Evolutionary conservation across 2,329 filamentous ascomycete species (phyloP).

Genomic region (Alternaria alternata): DNA sequence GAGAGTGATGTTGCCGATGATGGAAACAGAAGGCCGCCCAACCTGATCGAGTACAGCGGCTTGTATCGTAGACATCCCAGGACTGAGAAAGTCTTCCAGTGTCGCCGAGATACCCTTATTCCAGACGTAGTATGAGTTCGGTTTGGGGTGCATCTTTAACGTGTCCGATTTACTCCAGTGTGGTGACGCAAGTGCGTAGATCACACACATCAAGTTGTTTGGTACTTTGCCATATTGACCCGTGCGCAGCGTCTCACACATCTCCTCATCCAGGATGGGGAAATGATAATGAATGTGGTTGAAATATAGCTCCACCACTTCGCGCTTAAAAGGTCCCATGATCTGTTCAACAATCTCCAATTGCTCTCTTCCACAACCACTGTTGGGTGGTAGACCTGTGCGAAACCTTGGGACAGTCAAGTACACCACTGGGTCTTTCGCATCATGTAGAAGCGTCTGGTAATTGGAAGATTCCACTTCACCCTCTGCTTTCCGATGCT

Average conservation of each 20-base stretch:
- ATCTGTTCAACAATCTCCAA: conserved; percentile 54
- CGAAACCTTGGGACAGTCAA: conserved; percentile 60
- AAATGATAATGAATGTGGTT: conserved; percentile 49
- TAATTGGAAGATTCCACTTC: conserved; percentile 53
- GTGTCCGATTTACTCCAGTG: conserved; percentile 50
- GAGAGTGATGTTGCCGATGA: conserved; percentile 61
- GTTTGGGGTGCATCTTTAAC: conserved; percentile 47
- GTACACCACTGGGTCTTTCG: conserved; percentile 52
- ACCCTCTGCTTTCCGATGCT: conserved; percentile 35
- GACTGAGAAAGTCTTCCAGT: conserved; percentile 54
- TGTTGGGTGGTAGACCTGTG: conserved; percentile 52
- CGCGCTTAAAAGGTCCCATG: conserved; percentile 48
- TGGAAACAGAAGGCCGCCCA: conserved; percentile 51
- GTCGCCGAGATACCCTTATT: conserved; percentile 54
- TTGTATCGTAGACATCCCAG: conserved; percentile 51
- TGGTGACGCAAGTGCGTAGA: conserved; percentile 50
- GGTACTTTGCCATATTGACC: conserved; percentile 48
- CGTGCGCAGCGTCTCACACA: conserved; percentile 44
- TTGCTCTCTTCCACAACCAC: conserved; percentile 49
- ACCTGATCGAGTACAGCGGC: conserved; percentile 53
- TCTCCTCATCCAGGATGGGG: conserved; percentile 52
- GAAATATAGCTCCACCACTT: conserved; percentile 58
- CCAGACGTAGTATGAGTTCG: conserved; percentile 52
- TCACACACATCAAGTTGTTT: conserved; percentile 50
- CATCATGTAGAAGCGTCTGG: conserved; percentile 59